These are phyloP conservation scores for Aspergillus sp. DNA, from an alignment of 2,329 filamentous ascomycete species.

Conservation along the genomic window DNA sequence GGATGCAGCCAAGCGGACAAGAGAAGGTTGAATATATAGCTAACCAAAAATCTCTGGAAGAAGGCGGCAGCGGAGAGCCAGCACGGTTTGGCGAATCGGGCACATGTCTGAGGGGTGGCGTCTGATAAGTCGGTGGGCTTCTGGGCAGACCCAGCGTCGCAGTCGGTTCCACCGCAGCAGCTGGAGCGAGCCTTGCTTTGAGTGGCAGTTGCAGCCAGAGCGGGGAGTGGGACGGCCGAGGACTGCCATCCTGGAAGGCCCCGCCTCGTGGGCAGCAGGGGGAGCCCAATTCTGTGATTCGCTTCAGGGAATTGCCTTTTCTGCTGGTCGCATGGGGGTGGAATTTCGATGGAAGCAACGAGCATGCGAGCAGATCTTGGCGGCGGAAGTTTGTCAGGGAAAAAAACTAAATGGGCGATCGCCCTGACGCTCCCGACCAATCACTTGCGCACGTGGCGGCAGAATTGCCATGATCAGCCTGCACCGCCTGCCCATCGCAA, in stretches of 20 bases:
- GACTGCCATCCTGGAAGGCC: neutral
- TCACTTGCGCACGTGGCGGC: constrained; percentile 32
- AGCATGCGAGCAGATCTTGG: neutral
- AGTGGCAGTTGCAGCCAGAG: no score
- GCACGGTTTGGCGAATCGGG: constrained; percentile 14
- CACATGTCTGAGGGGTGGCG: constrained; percentile 20
- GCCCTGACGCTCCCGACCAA: constrained; percentile 24
- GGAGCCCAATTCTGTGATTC: neutral
- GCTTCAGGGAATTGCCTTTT: neutral
- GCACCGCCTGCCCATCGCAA: constrained; percentile 19
- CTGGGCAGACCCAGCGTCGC: constrained; percentile 13
- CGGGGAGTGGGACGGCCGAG: neutral
- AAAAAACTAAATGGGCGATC: constrained; percentile 1
- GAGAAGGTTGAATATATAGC: constrained; percentile 19
- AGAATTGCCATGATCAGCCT: constrained; percentile 23
- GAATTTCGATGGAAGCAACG: neutral
- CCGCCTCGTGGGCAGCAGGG: neutral
- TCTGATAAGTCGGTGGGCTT: constrained; percentile 22
- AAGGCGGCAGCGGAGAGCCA: constrained; percentile 16
- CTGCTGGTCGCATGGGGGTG: neutral
- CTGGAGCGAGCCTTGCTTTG: neutral
- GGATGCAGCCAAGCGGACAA: constrained; percentile 24
- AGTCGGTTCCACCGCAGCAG: constrained; percentile 11
- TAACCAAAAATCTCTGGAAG: constrained; percentile 18
- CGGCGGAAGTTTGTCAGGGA: constrained; percentile 11